phyloP scores from a whole-genome alignment of 1,284 basidiomycete genomes.

The Puccinia horiana region DNA sequence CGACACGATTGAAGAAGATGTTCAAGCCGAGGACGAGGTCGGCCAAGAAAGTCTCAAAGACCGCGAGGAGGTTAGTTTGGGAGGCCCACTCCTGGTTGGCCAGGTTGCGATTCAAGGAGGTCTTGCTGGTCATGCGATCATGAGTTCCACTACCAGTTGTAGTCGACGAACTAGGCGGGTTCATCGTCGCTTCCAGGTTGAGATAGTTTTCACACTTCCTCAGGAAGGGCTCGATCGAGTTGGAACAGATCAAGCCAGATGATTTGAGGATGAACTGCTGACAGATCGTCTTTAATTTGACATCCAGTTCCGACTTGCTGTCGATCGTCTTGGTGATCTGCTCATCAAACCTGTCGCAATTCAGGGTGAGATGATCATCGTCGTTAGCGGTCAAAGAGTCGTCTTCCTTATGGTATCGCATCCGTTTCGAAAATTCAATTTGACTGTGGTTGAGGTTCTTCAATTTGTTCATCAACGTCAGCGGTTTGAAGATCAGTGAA shows the following conservation, averaged over 20 bases:
- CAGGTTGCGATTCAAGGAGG: slow-evolving; percentile 23
- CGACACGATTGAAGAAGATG: slow-evolving; percentile 31
- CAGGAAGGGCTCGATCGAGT: slow-evolving; percentile 21
- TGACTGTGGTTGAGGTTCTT: slow-evolving; percentile 26
- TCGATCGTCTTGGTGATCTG: slow-evolving; percentile 19
- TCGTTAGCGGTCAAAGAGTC: background rate
- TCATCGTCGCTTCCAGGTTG: background rate
- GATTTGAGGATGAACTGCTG: slow-evolving; percentile 18
- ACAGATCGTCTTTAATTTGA: slow-evolving; percentile 21
- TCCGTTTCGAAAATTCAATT: slow-evolving; percentile 10
- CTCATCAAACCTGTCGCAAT: background rate
- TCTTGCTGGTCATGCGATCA: background rate
- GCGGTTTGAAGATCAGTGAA: slow-evolving; percentile 29
- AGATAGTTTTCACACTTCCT: slow-evolving; percentile 22
- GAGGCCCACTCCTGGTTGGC: slow-evolving; percentile 36
- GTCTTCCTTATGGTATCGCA: background rate
- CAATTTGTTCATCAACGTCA: slow-evolving; percentile 5
- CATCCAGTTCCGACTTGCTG: slow-evolving; percentile 41
- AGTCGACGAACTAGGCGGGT: background rate
- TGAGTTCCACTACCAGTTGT: background rate
- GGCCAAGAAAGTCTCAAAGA: slow-evolving; percentile 9
- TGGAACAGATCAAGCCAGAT: background rate
- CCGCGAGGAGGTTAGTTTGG: background rate
- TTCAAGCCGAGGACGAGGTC: slow-evolving; percentile 2
- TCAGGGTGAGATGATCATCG: background rate